Evolutionary conservation across 2,329 filamentous ascomycete genomes (phyloP).

Genomic region (Tolypocladium inflatum): DNA sequence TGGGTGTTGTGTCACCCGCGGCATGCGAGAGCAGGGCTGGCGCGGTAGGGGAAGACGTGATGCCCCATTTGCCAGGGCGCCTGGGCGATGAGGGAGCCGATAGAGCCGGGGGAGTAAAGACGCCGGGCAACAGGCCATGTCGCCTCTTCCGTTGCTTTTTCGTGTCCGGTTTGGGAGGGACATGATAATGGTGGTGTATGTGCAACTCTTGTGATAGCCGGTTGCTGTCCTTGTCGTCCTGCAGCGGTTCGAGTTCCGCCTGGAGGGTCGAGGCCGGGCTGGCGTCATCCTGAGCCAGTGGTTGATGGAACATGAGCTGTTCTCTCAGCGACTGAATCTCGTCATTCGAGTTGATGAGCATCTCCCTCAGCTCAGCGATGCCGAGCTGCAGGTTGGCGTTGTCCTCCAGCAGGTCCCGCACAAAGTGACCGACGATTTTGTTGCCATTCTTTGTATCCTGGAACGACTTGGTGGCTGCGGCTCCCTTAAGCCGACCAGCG

Average conservation of each 20-base stretch:
- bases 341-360: slow-evolving; percentile 85
- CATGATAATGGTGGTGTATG: slow-evolving; percentile 91
- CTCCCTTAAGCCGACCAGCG: slow-evolving; percentile 70
- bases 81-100: slow-evolving; percentile 22
- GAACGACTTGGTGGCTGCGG: slow-evolving; percentile 61
- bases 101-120: slow-evolving; percentile 47
- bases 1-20: slow-evolving; percentile 40
- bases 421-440: slow-evolving; percentile 86
- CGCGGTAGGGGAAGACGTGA: slow-evolving; percentile 27
- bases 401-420: slow-evolving; percentile 89
- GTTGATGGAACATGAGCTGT: slow-evolving; percentile 72
- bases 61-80: slow-evolving; percentile 29
- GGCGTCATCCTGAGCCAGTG: slow-evolving; percentile 33
- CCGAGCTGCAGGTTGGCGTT: slow-evolving; percentile 90
- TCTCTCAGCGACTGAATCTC: slow-evolving; percentile 84
- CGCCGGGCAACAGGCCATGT: slow-evolving; percentile 48
- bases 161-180: slow-evolving; percentile 49
- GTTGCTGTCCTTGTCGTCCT: slow-evolving; percentile 16
- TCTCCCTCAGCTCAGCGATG: slow-evolving; percentile 81
- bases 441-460: slow-evolving; percentile 48
- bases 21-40: slow-evolving; percentile 31
- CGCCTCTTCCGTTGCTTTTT: slow-evolving; percentile 66
- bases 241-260: slow-evolving; percentile 56
- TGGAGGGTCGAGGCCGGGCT: slow-evolving; percentile 47
- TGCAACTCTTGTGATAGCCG: slow-evolving; percentile 64